These are phyloP conservation scores for Zalaria obscura DNA, from an alignment of 2,329 filamentous ascomycete species.

Conservation along the genomic window DNA sequence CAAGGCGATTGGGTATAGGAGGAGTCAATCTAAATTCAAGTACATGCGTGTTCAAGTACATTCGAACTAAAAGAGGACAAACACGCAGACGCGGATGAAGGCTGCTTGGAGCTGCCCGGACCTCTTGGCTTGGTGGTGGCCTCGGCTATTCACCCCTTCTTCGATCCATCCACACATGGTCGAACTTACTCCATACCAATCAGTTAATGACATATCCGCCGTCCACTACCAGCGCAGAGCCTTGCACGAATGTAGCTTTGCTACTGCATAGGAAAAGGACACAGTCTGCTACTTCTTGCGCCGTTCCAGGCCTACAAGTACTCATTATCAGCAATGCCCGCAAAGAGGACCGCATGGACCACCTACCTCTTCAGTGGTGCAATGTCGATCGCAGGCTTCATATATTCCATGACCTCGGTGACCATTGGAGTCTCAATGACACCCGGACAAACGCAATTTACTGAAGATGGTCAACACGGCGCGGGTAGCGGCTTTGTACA, in stretches of 20 bases:
- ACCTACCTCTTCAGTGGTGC: slow-evolving; percentile 12
- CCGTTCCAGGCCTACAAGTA: slow-evolving; percentile 23
- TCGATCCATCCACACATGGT: too few species aligned
- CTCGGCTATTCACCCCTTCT: too few species aligned
- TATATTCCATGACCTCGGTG: slow-evolving; percentile 18
- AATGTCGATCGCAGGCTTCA: slow-evolving; percentile 15
- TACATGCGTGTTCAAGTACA: too few species aligned
- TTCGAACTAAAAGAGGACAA: too few species aligned
- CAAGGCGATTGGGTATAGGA: too few species aligned
- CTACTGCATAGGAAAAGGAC: slow-evolving; percentile 30
- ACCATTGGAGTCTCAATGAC: slow-evolving; percentile 34
- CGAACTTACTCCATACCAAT: background rate
- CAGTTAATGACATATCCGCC: slow-evolving; percentile 32
- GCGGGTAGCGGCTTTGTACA: background rate
- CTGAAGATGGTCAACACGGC: background rate
- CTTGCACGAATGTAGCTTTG: slow-evolving; percentile 33
- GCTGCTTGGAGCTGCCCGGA: too few species aligned
- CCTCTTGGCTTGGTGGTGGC: too few species aligned
- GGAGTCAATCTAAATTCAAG: too few species aligned
- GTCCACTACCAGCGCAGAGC: slow-evolving; percentile 29
- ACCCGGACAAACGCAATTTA: slow-evolving; percentile 34
- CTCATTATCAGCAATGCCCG: slow-evolving; percentile 38
- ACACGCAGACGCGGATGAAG: too few species aligned
- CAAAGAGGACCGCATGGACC: slow-evolving; percentile 12
- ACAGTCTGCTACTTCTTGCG: slow-evolving; percentile 33